phyloP scores from a whole-genome alignment of 2,329 filamentous ascomycete species.

The Fusarium devonianum region DNA sequence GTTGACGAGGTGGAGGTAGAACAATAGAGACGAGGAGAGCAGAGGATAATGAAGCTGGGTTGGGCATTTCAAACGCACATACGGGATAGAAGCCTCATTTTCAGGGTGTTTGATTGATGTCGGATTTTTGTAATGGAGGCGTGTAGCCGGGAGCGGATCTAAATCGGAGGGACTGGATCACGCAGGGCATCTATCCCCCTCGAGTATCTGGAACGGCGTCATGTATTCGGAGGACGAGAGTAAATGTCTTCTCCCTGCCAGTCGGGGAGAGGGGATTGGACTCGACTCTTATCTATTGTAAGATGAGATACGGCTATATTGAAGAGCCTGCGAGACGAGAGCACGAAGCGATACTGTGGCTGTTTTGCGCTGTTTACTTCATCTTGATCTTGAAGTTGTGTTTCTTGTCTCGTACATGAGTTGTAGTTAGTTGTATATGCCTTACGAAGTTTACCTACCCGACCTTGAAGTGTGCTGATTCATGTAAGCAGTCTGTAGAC shows the following conservation, averaged over 20 bases:
- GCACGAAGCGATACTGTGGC: constrained; percentile 34
- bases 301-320: constrained; percentile 40
- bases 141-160: constrained; percentile 38
- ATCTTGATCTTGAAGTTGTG: not conserved
- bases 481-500: constrained; percentile 15
- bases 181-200: constrained; percentile 19
- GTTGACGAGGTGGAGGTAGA: constrained; percentile 56
- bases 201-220: constrained; percentile 36
- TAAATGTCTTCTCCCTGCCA: constrained; percentile 28
- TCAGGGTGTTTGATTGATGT: constrained; percentile 40
- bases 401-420: too few relatives aligned
- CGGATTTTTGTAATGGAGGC: constrained; percentile 38
- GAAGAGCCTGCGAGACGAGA: constrained; percentile 31
- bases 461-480: constrained; percentile 10
- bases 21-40: too few relatives aligned
- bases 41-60: constrained; percentile 36
- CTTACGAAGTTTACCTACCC: not conserved
- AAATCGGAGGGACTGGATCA: constrained; percentile 25
- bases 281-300: constrained; percentile 34
- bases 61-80: constrained; percentile 40
- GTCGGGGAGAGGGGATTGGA: constrained; percentile 16
- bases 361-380: constrained; percentile 22
- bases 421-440: too few relatives aligned
- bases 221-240: constrained; percentile 36
- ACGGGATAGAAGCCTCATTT: constrained; percentile 42